These are phyloP conservation scores for Porogramme epimiltina DNA, from an alignment of 1,284 basidiomycete genomes.

Conservation along the genomic window DNA sequence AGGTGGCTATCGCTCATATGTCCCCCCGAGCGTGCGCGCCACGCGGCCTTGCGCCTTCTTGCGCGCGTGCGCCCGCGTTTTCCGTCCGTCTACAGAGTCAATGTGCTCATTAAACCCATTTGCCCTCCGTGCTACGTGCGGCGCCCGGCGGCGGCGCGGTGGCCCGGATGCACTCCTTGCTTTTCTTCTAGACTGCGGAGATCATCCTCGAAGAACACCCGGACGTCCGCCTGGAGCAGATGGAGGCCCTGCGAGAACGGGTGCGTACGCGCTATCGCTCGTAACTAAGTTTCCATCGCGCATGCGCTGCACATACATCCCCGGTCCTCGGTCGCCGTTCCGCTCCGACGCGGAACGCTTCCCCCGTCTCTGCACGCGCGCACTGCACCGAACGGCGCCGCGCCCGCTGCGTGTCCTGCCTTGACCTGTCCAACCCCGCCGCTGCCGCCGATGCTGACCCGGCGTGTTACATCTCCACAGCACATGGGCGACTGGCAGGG, in stretches of 20 bases:
- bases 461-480: conserved; percentile 35
- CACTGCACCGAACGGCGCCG: no score
- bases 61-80: not conserved
- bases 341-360: no score
- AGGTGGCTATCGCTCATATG: conserved; percentile 38
- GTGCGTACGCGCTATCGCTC: conserved; percentile 38
- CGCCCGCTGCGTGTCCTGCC: not conserved
- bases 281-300: no score
- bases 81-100: not conserved
- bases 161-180: no score
- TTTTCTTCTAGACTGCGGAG: conserved; percentile 58
- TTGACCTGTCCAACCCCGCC: not conserved
- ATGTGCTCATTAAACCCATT: not conserved
- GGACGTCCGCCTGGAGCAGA: conserved; percentile 41
- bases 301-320: no score
- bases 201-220: conserved; percentile 58
- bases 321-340: no score
- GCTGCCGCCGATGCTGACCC: not conserved
- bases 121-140: no score
- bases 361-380: no score
- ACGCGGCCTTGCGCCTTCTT: no score
- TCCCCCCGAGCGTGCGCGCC: no score
- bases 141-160: not conserved
- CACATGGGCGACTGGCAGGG: conserved; percentile 69
- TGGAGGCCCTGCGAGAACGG: conserved; percentile 60